These are phyloP conservation scores for Trichaptum fuscoviolaceum DNA, from an alignment of 768 basidiomycete species.

Conservation along the genomic window DNA sequence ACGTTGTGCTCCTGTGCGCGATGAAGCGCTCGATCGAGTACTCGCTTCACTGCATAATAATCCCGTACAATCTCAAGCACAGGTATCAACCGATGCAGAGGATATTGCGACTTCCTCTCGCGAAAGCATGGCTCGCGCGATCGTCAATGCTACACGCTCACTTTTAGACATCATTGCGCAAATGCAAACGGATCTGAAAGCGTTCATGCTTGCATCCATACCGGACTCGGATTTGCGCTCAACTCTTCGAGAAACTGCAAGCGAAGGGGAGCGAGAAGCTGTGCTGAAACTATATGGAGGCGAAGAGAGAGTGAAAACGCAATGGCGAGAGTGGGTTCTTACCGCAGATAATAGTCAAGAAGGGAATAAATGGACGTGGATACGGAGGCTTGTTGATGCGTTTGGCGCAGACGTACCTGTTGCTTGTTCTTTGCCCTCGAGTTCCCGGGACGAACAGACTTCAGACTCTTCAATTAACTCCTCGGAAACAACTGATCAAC, in stretches of 20 bases:
- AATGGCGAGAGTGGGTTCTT: not conserved
- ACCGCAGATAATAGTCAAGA: not conserved
- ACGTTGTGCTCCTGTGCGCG: conserved; percentile 66
- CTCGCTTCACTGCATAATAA: conserved; percentile 18
- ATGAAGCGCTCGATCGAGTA: conserved; percentile 45
- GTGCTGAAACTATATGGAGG: conserved; percentile 47
- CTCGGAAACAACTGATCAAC: conserved; percentile 7
- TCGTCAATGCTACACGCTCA: conserved; percentile 42
- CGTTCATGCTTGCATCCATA: conserved; percentile 62
- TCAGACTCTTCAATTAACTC: conserved; percentile 10
- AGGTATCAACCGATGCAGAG: not conserved
- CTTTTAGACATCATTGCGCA: conserved; percentile 48
- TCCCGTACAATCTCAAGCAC: not conserved
- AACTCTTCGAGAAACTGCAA: conserved; percentile 49
- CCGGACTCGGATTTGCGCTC: conserved; percentile 52
- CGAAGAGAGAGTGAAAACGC: conserved; percentile 23
- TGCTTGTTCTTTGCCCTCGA: conserved; percentile 16
- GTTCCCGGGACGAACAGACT: not conserved
- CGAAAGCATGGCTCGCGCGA: conserved; percentile 36
- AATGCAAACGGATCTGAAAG: conserved; percentile 69
- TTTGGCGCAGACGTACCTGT: conserved; percentile 20
- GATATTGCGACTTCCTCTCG: not conserved
- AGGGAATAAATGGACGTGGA: conserved; percentile 13
- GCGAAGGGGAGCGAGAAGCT: conserved; percentile 45
- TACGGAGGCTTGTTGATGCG: conserved; percentile 20